Evolutionary conservation across 441 rosid genomes (phyloP).

Genomic region (Rhodomyrtus psidioides): DNA sequence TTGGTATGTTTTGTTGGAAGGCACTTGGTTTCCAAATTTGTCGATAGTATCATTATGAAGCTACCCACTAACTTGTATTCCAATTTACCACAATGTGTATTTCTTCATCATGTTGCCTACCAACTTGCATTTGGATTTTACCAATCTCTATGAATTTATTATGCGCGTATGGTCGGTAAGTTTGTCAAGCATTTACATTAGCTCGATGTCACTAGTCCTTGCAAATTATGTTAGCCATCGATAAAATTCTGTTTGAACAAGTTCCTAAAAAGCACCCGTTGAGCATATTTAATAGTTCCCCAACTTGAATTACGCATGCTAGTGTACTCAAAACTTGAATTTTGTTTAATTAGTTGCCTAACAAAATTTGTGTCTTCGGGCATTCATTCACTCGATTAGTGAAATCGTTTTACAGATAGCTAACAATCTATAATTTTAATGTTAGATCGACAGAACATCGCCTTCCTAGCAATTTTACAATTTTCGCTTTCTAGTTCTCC

Average conservation of each 20-base stretch:
- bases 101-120: background rate
- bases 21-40: background rate
- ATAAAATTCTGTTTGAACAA: background rate
- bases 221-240: background rate
- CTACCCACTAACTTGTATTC: background rate
- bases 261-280: background rate
- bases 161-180: background rate
- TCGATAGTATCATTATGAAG: background rate
- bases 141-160: background rate
- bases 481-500: background rate
- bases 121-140: background rate
- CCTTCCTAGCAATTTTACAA: background rate
- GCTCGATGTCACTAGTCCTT: background rate
- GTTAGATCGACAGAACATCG: background rate
- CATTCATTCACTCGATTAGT: background rate
- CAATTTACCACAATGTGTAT: background rate
- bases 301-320: background rate
- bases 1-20: background rate
- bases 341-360: background rate
- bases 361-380: too few relatives aligned
- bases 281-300: background rate
- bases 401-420: background rate
- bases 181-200: background rate
- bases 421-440: background rate
- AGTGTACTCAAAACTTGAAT: background rate